Conservation (phyloP, 140 eudicot genomes). For the Bidens hawaiensis region DNA sequence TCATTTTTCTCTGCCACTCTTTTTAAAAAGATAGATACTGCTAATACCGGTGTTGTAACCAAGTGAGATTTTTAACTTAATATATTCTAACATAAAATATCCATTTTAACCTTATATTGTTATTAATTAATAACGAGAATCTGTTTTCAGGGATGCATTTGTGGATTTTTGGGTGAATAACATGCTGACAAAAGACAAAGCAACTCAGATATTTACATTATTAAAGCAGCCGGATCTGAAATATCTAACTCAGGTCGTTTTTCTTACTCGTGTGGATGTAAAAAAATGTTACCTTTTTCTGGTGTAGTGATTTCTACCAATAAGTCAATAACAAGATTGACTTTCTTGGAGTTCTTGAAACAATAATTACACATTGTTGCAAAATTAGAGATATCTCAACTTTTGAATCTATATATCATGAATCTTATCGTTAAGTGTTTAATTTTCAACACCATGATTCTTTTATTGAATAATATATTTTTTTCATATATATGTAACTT, state of each 20-base stretch:
- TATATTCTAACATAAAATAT: background rate
- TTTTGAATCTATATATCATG: background rate
- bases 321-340: background rate
- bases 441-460: background rate
- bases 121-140: no score
- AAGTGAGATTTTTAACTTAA: constrained; percentile 38
- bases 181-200: constrained; percentile 37
- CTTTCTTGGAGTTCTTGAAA: constrained; percentile 2
- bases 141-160: constrained; percentile 73
- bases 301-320: background rate
- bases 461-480: background rate
- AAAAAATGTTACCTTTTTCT: background rate
- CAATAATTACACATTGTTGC: background rate
- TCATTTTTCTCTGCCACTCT: constrained; percentile 84
- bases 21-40: constrained; percentile 67
- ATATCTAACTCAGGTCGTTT: constrained; percentile 30
- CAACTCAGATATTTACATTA: constrained; percentile 32
- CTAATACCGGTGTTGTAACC: constrained; percentile 66
- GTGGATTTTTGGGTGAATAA: constrained; percentile 54
- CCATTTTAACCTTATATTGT: background rate
- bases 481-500: background rate
- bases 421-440: background rate
- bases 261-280: background rate
- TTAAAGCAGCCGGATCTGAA: constrained; percentile 35
- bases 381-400: background rate